Evolutionary conservation across 192 early-diverging fungal species (phyloP).

Genomic region (Umbelopsis sp.): DNA sequence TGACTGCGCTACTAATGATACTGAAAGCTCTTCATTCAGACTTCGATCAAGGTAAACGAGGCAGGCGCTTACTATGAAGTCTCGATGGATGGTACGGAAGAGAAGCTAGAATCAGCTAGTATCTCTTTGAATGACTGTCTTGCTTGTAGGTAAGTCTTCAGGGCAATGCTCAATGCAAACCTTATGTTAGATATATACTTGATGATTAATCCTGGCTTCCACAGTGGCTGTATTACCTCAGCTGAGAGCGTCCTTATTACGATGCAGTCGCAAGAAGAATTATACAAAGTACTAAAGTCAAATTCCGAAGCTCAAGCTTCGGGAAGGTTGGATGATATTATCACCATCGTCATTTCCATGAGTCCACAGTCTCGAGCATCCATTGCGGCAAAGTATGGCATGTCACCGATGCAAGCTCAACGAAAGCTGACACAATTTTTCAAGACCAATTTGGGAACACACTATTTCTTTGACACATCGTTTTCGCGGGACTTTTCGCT

Average conservation of each 20-base stretch:
- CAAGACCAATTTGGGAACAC: slow-evolving; percentile 73
- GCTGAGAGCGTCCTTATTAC: slow-evolving; percentile 94
- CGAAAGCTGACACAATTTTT: slow-evolving; percentile 74
- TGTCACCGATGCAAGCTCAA: slow-evolving; percentile 60
- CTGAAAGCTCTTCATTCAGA: slow-evolving; percentile 35
- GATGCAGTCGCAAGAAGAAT: slow-evolving; percentile 91
- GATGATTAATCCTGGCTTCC: background rate
- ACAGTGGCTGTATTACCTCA: slow-evolving; percentile 95
- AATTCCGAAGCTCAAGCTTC: slow-evolving; percentile 49
- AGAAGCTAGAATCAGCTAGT: slow-evolving; percentile 80
- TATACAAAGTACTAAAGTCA: slow-evolving; percentile 64
- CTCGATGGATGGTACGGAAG: slow-evolving; percentile 78
- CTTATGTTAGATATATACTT: background rate
- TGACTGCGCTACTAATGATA: slow-evolving; percentile 4
- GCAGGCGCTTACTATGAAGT: slow-evolving; percentile 92
- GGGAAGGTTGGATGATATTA: slow-evolving; percentile 36
- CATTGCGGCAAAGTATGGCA: slow-evolving; percentile 80
- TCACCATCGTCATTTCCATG: slow-evolving; percentile 83
- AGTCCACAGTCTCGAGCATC: slow-evolving; percentile 91
- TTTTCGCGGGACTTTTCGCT: slow-evolving; percentile 90
- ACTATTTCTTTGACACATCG: slow-evolving; percentile 87
- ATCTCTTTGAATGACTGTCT: slow-evolving; percentile 97
- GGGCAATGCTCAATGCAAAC: background rate
- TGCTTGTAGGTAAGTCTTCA: slow-evolving; percentile 78
- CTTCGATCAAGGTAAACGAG: slow-evolving; percentile 72